phyloP scores from a whole-genome alignment of 1,284 basidiomycete genomes.

The Meripilus lineatus region DNA sequence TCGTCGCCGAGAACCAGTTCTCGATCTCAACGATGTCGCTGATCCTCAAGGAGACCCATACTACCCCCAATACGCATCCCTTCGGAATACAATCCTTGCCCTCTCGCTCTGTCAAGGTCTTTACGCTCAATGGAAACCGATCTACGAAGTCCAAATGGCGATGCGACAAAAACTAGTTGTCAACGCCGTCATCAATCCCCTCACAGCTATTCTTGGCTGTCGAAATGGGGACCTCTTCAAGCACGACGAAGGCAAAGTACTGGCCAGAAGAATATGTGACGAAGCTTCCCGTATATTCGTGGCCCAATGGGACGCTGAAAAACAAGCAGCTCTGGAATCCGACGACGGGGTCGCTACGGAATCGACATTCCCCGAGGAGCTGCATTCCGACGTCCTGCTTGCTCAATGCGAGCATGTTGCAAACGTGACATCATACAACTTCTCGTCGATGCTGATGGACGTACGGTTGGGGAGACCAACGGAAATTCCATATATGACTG shows the following conservation, averaged over 20 bases:
- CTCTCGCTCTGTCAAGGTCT: slow-evolving; percentile 58
- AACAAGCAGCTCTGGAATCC: slow-evolving; percentile 24
- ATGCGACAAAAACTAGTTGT: slow-evolving; percentile 84
- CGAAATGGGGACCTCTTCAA: slow-evolving; percentile 73
- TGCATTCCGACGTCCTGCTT: slow-evolving; percentile 37
- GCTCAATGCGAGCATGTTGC: slow-evolving; percentile 54
- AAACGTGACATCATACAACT: slow-evolving; percentile 53
- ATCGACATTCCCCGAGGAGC: slow-evolving; percentile 33
- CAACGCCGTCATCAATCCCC: slow-evolving; percentile 84
- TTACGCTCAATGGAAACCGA: slow-evolving; percentile 62
- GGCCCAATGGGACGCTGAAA: slow-evolving; percentile 38
- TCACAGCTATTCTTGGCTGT: slow-evolving; percentile 81
- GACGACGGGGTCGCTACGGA: slow-evolving; percentile 22
- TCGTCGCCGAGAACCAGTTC: too few relatives aligned
- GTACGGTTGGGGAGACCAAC: slow-evolving; percentile 55
- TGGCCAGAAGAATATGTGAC: slow-evolving; percentile 47
- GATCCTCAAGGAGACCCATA: slow-evolving; percentile 16
- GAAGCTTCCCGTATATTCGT: slow-evolving; percentile 62
- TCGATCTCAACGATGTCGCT: slow-evolving; percentile 56
- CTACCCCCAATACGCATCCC: slow-evolving; percentile 43
- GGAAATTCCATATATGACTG: slow-evolving; percentile 85
- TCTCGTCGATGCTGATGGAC: slow-evolving; percentile 78
- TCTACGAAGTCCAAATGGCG: slow-evolving; percentile 64
- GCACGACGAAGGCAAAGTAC: slow-evolving; percentile 34
- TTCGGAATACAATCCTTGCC: slow-evolving; percentile 68